Percentiles rank a stretch among this genome's conserved stretches.
Evolutionary conservation across 2,329 filamentous ascomycete species (phyloP).

Genomic region (Rhinocladiella similis): DNA sequence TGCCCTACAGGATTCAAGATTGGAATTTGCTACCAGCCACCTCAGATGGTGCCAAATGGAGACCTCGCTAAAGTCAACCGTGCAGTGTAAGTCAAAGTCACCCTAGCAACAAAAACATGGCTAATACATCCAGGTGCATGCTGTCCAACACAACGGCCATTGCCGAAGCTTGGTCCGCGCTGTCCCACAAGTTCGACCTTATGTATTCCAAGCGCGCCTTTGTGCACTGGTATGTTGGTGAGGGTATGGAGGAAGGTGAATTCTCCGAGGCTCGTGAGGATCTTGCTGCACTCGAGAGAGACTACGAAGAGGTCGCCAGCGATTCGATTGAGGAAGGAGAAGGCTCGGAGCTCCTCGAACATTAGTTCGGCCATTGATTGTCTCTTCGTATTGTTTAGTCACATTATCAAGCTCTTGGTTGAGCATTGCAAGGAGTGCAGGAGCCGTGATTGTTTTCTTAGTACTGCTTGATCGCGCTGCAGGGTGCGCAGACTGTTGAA

Average conservation of each 20-base stretch:
- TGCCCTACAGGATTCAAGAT: constrained; percentile 99
- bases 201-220: constrained; percentile 99
- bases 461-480: not conserved
- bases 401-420: constrained; percentile 3
- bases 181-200: constrained; percentile 98
- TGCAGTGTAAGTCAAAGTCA: constrained; percentile 72
- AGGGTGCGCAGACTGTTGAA: constrained; percentile 3
- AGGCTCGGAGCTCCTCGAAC: constrained; percentile 76
- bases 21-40: constrained; percentile 99
- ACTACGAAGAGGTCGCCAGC: constrained; percentile 97
- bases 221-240: constrained; percentile 99
- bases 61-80: constrained; percentile 98
- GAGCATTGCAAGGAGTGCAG: constrained; percentile 14
- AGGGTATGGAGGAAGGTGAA: constrained; percentile 99
- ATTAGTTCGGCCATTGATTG: constrained; percentile 57
- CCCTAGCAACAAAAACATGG: not conserved
- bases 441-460: constrained; percentile 17
- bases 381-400: not conserved
- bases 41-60: constrained; percentile 92
- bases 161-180: constrained; percentile 93
- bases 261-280: constrained; percentile 99
- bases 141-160: constrained; percentile 92
- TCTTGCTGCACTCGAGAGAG: constrained; percentile 93
- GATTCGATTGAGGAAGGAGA: constrained; percentile 90
- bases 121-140: constrained; percentile 71